These are phyloP conservation scores for Monosporozyma aerobia DNA, from an alignment of 805 yeast genomes.

Conservation along the genomic window DNA sequence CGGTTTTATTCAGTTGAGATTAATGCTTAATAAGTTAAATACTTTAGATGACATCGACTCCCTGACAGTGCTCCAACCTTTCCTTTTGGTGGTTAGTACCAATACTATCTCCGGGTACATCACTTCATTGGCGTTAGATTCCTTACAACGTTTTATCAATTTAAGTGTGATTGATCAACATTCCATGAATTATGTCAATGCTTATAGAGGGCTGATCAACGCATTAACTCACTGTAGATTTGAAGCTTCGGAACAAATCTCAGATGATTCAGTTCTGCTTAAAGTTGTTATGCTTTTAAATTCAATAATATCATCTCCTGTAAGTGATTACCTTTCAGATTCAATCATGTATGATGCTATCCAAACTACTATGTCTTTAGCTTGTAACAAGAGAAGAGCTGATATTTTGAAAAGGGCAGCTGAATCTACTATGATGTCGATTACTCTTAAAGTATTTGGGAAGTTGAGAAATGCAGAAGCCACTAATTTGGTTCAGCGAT, in stretches of 20 bases:
- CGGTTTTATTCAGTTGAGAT: conserved; percentile 69
- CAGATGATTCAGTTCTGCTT: conserved; percentile 83
- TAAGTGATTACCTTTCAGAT: conserved; percentile 63
- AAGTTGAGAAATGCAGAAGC: conserved; percentile 39
- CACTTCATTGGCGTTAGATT: conserved; percentile 69
- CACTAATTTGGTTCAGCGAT: conserved; percentile 6
- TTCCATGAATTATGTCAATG: conserved; percentile 56
- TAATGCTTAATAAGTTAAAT: conserved; percentile 51
- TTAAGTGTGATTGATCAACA: conserved; percentile 53
- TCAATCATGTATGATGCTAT: conserved; percentile 80
- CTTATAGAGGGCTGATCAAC: conserved; percentile 34
- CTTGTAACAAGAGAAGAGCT: conserved; percentile 84
- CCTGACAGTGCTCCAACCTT: conserved; percentile 74
- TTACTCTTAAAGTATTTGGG: conserved; percentile 59
- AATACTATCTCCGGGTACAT: conserved; percentile 80
- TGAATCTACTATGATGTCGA: conserved; percentile 64
- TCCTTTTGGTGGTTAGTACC: conserved; percentile 71
- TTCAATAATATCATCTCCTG: conserved; percentile 50
- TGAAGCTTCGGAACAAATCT: conserved; percentile 86
- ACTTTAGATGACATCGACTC: conserved; percentile 54
- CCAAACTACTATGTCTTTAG: conserved; percentile 84
- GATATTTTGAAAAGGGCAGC: conserved; percentile 86
- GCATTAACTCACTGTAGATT: conserved; percentile 89
- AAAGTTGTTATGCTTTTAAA: conserved; percentile 75
- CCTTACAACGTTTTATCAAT: conserved; percentile 64